A percentile compares a stretch with the other conserved stretches of the same genome.
phyloP scores from a whole-genome alignment of 345 rosid species.

The Raphanus raphanistrum region DNA sequence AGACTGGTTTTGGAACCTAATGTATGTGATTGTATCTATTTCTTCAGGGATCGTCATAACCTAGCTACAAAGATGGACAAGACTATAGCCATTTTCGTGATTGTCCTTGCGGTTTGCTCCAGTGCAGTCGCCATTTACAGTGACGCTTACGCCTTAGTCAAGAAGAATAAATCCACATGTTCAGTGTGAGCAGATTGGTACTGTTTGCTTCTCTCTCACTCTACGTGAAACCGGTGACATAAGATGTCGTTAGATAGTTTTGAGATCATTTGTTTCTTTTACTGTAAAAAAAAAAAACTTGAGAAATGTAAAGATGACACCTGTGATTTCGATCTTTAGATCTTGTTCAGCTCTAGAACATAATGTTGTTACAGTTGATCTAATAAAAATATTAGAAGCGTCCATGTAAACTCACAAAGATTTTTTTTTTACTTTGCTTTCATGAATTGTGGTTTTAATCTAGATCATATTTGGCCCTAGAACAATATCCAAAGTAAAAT shows the following conservation, averaged over 20 bases:
- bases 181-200: neutral
- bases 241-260: too few species aligned
- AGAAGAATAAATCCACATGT: conserved; percentile 37
- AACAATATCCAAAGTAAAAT: conserved; percentile 5
- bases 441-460: too few species aligned
- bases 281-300: neutral
- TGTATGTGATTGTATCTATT: conserved; percentile 2
- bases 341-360: neutral
- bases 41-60: conserved; percentile 64
- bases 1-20: neutral
- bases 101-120: conserved; percentile 74
- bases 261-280: too few species aligned
- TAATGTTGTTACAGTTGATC: neutral
- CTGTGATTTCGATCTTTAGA: neutral
- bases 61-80: conserved; percentile 74
- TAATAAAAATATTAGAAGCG: too few species aligned
- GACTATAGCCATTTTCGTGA: conserved; percentile 61
- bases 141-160: conserved; percentile 65
- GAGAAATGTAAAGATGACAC: neutral
- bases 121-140: conserved; percentile 75
- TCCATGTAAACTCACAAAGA: too few species aligned
- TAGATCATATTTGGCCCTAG: neutral
- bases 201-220: conserved; percentile 1
- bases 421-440: too few species aligned
- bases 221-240: too few species aligned